Percentiles rank a stretch among this genome's conserved stretches.
phyloP scores from a whole-genome alignment of 768 basidiomycete species.

The Sarcomyxa edulis region DNA sequence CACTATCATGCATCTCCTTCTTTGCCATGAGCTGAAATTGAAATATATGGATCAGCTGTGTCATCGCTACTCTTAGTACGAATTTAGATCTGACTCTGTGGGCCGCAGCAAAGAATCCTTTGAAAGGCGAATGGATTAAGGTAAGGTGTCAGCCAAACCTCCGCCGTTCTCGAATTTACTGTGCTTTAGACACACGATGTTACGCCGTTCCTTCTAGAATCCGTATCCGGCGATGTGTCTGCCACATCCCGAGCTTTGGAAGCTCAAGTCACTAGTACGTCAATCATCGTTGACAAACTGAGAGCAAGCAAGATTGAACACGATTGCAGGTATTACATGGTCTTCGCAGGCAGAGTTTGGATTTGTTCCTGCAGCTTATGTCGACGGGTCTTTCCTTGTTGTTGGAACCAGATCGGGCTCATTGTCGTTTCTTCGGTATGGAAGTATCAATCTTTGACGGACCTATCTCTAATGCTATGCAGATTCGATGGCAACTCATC shows the following conservation, averaged over 20 bases:
- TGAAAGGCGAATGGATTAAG: slow-evolving; percentile 71
- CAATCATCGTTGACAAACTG: background rate
- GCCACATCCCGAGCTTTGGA: slow-evolving; percentile 34
- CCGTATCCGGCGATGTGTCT: too few relatives aligned
- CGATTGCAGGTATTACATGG: slow-evolving; percentile 59
- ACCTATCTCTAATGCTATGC: background rate
- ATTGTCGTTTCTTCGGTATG: slow-evolving; percentile 55
- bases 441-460: background rate
- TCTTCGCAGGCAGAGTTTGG: slow-evolving; percentile 57
- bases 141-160: slow-evolving; percentile 26
- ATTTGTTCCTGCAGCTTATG: slow-evolving; percentile 36
- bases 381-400: slow-evolving; percentile 65
- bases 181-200: slow-evolving; percentile 46
- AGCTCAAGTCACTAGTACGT: slow-evolving; percentile 55
- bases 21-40: background rate
- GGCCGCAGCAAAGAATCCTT: slow-evolving; percentile 57
- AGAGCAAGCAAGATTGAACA: too few relatives aligned
- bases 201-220: slow-evolving; percentile 42
- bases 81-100: slow-evolving; percentile 75
- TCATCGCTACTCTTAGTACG: slow-evolving; percentile 63
- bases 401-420: slow-evolving; percentile 64
- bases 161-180: background rate
- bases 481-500: slow-evolving; percentile 20
- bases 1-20: slow-evolving; percentile 9
- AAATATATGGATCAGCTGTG: slow-evolving; percentile 38